Conservation (phyloP, 495 filamentous ascomycete species). For the Xylaria scruposa region DNA sequence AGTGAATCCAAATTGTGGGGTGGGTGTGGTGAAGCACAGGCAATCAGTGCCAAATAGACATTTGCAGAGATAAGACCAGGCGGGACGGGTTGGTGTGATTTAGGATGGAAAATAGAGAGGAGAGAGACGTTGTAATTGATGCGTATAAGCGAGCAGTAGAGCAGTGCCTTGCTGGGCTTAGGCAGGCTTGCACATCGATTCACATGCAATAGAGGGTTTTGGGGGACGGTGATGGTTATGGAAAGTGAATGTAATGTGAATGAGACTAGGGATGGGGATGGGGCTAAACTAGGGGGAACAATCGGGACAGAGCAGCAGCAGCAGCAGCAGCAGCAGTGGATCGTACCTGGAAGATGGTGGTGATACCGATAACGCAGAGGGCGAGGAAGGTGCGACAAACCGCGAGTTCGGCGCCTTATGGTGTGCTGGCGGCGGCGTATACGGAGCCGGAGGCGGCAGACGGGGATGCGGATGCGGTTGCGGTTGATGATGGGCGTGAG, state of each 20-base stretch:
- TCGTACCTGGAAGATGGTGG: constrained; percentile 39
- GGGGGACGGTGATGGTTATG: too few relatives aligned
- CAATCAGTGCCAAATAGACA: constrained; percentile 17
- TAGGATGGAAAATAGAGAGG: neutral
- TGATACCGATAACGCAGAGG: constrained; percentile 32
- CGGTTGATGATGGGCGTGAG: neutral
- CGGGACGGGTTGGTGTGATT: neutral
- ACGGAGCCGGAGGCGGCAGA: constrained; percentile 23
- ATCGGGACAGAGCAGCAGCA: constrained; percentile 1
- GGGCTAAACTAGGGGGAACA: neutral
- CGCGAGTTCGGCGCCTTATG: constrained; percentile 29
- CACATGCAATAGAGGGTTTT: constrained; percentile 22
- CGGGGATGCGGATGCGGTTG: constrained; percentile 24
- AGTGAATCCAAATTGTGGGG: constrained; percentile 19
- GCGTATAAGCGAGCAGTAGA: neutral
- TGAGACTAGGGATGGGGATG: neutral
- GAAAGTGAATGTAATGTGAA: neutral
- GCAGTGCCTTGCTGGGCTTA: constrained; percentile 2
- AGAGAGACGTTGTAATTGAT: neutral
- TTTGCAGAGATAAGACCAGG: constrained; percentile 5
- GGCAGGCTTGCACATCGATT: constrained; percentile 5
- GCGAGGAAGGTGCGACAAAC: constrained; percentile 34
- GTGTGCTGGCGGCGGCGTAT: constrained; percentile 23
- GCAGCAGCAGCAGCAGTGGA: neutral
- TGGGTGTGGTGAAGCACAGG: constrained; percentile 16